phyloP scores from a whole-genome alignment of 164 flowering plant genomes.

The Cinnamomum micranthum region DNA sequence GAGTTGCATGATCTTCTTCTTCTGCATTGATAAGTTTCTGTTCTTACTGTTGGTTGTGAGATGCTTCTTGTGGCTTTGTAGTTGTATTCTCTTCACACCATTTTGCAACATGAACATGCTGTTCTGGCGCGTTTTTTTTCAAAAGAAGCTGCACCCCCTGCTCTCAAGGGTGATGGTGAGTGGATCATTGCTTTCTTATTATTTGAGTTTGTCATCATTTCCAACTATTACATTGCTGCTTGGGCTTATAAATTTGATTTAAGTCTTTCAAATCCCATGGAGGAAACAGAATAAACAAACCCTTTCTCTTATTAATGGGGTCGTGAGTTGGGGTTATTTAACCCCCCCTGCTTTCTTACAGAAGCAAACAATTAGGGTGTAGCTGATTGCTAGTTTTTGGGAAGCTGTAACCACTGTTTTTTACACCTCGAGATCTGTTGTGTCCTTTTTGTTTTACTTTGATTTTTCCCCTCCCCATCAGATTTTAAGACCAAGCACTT shows the following conservation, averaged over 20 bases:
- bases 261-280: background rate
- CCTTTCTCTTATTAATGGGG: too few species aligned
- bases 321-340: too few species aligned
- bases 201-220: background rate
- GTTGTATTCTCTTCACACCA: slow-evolving; percentile 44
- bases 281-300: too few species aligned
- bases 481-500: background rate
- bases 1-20: background rate
- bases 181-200: slow-evolving; percentile 2
- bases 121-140: slow-evolving; percentile 63
- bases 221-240: background rate
- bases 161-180: slow-evolving; percentile 89
- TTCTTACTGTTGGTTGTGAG: background rate
- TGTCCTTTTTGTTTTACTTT: too few species aligned
- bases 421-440: background rate
- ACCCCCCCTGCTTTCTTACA: too few species aligned
- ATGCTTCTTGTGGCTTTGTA: slow-evolving; percentile 17
- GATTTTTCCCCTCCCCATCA: background rate
- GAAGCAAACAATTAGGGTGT: too few species aligned
- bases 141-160: slow-evolving; percentile 53
- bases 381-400: background rate
- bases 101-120: slow-evolving; percentile 41
- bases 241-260: background rate
- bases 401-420: background rate
- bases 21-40: background rate